A percentile compares a stretch with the other conserved stretches of the same genome.
Conservation (phyloP, 2,329 filamentous ascomycete genomes). For the Penicillium sp. region DNA sequence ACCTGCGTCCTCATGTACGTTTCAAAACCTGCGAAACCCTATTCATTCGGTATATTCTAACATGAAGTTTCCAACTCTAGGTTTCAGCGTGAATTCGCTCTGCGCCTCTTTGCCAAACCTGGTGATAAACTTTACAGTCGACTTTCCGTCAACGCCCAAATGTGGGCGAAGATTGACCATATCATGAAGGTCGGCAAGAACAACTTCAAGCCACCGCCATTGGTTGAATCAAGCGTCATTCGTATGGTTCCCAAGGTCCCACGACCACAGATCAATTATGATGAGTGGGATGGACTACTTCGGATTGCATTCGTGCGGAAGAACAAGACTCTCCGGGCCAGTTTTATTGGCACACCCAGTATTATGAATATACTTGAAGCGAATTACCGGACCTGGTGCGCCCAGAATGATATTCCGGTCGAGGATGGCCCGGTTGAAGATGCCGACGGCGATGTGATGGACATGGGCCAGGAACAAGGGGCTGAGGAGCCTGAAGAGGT, state of each 20-base stretch:
- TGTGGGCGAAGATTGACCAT: conserved; percentile 70
- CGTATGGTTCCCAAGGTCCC: conserved; percentile 84
- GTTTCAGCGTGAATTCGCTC: conserved; percentile 82
- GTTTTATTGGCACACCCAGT: conserved; percentile 75
- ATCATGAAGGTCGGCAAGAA: conserved; percentile 94
- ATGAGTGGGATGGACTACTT: conserved; percentile 91
- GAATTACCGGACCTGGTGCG: conserved; percentile 89
- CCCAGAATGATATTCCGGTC: conserved; percentile 74
- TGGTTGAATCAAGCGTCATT: conserved; percentile 88
- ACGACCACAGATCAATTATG: conserved; percentile 82
- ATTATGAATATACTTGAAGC: conserved; percentile 78
- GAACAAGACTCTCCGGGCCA: conserved; percentile 83
- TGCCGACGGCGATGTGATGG: conserved; percentile 36
- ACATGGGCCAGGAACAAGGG: conserved; percentile 32
- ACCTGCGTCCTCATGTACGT: conserved; percentile 76
- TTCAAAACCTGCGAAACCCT: not conserved
- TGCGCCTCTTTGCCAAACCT: conserved; percentile 81
- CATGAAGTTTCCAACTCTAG: conserved; percentile 7
- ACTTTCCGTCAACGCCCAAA: conserved; percentile 89
- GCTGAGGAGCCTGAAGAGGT: conserved; percentile 52
- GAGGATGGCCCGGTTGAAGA: conserved; percentile 60
- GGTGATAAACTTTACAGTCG: conserved; percentile 86
- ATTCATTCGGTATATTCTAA: conserved; percentile 5
- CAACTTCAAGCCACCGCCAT: conserved; percentile 93
- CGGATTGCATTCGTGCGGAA: conserved; percentile 80